Evolutionary conservation across 371 early-diverging fungal genomes (phyloP).

Genomic region (Haplosporangium sp.): DNA sequence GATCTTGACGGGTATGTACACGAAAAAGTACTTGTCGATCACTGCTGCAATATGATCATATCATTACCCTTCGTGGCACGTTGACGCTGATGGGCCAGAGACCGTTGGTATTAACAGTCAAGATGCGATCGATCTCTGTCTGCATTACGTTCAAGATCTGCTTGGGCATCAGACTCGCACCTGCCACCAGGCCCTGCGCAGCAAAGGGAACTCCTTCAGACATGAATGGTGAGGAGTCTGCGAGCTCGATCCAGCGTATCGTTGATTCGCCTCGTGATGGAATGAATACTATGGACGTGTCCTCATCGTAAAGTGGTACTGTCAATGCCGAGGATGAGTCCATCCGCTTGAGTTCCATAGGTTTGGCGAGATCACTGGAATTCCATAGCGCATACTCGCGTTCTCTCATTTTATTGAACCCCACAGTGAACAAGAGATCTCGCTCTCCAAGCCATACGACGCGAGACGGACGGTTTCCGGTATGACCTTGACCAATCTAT

Average conservation of each 20-base stretch:
- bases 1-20: not conserved
- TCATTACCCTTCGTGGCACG: constrained; percentile 72
- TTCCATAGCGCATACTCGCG: constrained; percentile 83
- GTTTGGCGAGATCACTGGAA: constrained; percentile 63
- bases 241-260: constrained; percentile 72
- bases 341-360: constrained; percentile 63
- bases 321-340: constrained; percentile 74
- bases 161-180: constrained; percentile 79
- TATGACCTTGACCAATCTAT: constrained; percentile 64
- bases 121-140: constrained; percentile 77
- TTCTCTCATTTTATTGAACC: constrained; percentile 74
- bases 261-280: constrained; percentile 72
- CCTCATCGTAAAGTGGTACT: constrained; percentile 80
- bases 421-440: constrained; percentile 71
- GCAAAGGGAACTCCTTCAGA: constrained; percentile 64
- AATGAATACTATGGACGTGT: constrained; percentile 78
- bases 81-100: constrained; percentile 74
- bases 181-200: constrained; percentile 58
- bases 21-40: not conserved
- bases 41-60: not conserved
- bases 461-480: constrained; percentile 75
- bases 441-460: constrained; percentile 75
- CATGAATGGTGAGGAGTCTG: constrained; percentile 58
- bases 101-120: constrained; percentile 63
- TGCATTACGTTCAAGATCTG: constrained; percentile 77